Percentiles rank a stretch among this genome's conserved stretches.
Conservation (phyloP, 129 eudicot species). For the Deinandra increscens region DNA sequence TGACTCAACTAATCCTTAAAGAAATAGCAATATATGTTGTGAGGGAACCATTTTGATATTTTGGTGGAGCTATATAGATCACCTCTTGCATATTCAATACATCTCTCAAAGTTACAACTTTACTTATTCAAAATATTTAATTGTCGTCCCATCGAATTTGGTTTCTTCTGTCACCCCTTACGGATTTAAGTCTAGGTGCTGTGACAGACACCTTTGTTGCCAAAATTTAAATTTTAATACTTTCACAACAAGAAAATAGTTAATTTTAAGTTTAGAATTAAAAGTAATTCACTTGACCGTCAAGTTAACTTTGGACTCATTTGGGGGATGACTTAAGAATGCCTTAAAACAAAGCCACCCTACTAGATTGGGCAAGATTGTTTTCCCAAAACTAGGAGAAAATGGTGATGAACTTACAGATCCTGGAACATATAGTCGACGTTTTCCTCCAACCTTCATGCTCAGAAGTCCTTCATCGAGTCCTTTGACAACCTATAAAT, state of each 20-base stretch:
- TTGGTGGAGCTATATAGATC: background rate
- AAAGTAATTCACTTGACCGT: constrained; percentile 9
- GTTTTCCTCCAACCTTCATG: constrained; percentile 96
- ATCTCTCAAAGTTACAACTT: background rate
- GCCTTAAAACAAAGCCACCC: background rate
- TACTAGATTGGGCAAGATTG: background rate
- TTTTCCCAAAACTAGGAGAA: background rate
- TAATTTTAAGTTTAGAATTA: constrained; percentile 1
- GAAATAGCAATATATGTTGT: no score
- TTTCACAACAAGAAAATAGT: background rate
- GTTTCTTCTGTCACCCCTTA: background rate
- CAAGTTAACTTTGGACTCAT: constrained; percentile 12
- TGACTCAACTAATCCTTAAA: no score
- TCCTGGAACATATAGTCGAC: constrained; percentile 92
- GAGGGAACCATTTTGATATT: background rate
- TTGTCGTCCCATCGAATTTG: background rate
- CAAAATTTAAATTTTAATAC: background rate
- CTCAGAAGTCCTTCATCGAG: constrained; percentile 91
- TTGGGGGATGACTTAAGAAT: background rate
- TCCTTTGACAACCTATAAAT: constrained; percentile 89
- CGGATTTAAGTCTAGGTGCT: background rate
- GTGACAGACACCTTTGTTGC: background rate
- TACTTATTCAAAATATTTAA: background rate
- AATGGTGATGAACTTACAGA: constrained; percentile 49
- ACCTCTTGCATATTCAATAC: background rate